phyloP scores from a whole-genome alignment of 179 eudicot genomes.

The Silene noctiflora region DNA sequence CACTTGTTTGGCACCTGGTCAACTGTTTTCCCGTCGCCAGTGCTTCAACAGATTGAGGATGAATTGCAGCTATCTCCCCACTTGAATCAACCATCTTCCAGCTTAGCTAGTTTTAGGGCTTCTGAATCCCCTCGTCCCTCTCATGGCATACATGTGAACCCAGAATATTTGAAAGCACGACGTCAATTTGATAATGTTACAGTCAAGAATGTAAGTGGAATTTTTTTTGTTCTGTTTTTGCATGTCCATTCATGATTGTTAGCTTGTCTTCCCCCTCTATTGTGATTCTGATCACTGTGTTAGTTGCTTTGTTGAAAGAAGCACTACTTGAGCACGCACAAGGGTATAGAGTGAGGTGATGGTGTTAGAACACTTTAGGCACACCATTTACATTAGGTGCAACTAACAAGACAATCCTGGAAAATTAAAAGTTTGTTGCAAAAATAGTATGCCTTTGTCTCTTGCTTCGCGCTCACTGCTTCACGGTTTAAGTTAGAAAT shows the following conservation, averaged over 20 bases:
- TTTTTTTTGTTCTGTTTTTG: conserved; percentile 11
- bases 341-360: background rate
- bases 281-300: background rate
- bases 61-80: conserved; percentile 64
- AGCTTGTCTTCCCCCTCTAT: conserved; percentile 2
- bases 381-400: background rate
- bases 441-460: background rate
- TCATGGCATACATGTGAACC: conserved; percentile 98
- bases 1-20: conserved; percentile 97
- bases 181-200: conserved; percentile 57
- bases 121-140: conserved; percentile 91
- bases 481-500: background rate
- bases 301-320: background rate
- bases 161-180: conserved; percentile 83
- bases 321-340: background rate
- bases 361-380: background rate
- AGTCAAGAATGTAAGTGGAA: conserved; percentile 51
- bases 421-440: background rate
- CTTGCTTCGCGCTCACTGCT: background rate
- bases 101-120: conserved; percentile 43
- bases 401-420: background rate
- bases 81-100: conserved; percentile 49
- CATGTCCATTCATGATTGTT: background rate
- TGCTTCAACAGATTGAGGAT: conserved; percentile 70
- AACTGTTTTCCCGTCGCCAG: conserved; percentile 74